A percentile compares a stretch with the other conserved stretches of the same genome.
These are phyloP conservation scores for Raddia guianensis DNA, from an alignment of 176 grass and related monocot species.

Conservation along the genomic window DNA sequence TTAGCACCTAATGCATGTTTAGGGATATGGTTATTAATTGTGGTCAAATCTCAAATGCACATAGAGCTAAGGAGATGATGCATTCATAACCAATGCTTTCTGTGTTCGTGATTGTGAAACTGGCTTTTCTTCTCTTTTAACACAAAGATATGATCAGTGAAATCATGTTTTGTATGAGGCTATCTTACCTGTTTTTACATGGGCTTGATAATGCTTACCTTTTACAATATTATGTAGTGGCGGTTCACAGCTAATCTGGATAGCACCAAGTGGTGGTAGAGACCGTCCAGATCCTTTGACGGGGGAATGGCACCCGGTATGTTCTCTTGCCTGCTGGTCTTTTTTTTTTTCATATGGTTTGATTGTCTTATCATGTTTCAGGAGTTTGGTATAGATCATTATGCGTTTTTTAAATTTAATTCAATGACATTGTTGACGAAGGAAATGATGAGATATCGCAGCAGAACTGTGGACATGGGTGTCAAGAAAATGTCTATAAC, in stretches of 20 bases:
- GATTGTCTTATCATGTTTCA: constrained; percentile 19
- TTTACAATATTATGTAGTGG: constrained; percentile 50
- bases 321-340: constrained; percentile 41
- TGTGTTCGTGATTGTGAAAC: constrained; percentile 1
- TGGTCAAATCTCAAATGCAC: not conserved
- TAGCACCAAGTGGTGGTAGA: constrained; percentile 97
- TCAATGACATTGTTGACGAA: constrained; percentile 8
- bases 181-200: not conserved
- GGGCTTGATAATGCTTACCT: constrained; percentile 33
- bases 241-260: constrained; percentile 96
- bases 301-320: constrained; percentile 90
- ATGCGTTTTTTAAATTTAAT: constrained; percentile 25
- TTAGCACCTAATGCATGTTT: constrained; percentile 10
- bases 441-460: not conserved
- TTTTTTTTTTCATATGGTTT: constrained; percentile 37
- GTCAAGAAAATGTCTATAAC: not conserved
- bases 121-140: constrained; percentile 25
- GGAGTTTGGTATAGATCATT: not conserved
- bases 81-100: constrained; percentile 4
- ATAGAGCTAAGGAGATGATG: constrained; percentile 13
- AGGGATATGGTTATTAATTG: constrained; percentile 20
- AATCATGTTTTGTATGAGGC: not conserved
- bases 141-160: not conserved
- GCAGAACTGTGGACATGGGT: constrained; percentile 7
- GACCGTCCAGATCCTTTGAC: constrained; percentile 78